Evolutionary conservation across 257 asterid genomes (phyloP), one percentile per base, ranked within the genome.

Genomic region (Osmanthus fragrans): DNA sequence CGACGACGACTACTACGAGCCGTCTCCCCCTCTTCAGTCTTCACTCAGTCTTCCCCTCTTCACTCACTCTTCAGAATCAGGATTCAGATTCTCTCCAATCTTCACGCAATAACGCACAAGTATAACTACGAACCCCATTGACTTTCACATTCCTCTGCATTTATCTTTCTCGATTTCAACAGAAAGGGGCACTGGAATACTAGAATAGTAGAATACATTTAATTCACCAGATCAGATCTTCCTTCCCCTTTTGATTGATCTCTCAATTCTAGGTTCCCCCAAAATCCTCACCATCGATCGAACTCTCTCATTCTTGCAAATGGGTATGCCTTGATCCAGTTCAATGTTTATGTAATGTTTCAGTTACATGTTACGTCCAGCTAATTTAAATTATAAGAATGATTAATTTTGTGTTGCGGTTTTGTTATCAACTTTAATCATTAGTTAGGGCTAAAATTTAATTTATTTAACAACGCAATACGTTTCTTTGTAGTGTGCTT

Each of bases 381-480:
- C 69, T 25, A 63, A 21, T 56, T 63, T 30, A 11, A 3, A 49
- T 77, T 54, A 23, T 72, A 23, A 21, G 47, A 66, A 54, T 32
- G 78, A 37, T 72, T 73, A 11, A 1, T 76, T 73, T 18, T 73
- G 78, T 85, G 88, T 71, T 86, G 79, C 64, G 85, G 72, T 73
- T 34, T 76, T 78, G 74, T 84, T 82, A 66, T 63, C 19, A 58
- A 76, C 60, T 51, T 25, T 45, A 25, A 42, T 79, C 75, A 73
- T 79, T 25, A 37, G 19, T 16, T 56, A 49, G 58, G 47, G 11
- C 60, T 36, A 2, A 39, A 37, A 74, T 40, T 65, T 30, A 65
- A 76, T 29, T 37, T 36, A 69, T 27, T 21, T 39, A 16, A 37
- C 7, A 30, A 13, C 12, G 69, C 19, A 23, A 0, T 27, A 7